These are phyloP conservation scores for Dalbergia oliveri DNA, from an alignment of 306 rosid species.

Conservation along the genomic window DNA sequence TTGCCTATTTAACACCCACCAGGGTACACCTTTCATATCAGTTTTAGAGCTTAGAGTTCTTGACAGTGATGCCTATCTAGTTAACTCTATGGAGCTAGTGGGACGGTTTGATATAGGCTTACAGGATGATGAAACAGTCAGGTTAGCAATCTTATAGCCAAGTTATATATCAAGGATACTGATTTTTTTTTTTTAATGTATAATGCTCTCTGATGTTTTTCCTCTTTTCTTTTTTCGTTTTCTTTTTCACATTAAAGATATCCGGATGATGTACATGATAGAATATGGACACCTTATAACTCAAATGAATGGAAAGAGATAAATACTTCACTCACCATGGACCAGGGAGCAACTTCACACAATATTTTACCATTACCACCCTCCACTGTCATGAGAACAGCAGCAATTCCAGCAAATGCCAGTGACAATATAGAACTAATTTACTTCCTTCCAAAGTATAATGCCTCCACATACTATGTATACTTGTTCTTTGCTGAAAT, in stretches of 20 bases:
- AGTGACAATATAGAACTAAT: constrained; percentile 19
- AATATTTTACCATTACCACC: constrained; percentile 45
- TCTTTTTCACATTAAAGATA: constrained; percentile 36
- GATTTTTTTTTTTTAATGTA: background rate
- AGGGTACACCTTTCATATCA: constrained; percentile 60
- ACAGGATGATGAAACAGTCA: constrained; percentile 27
- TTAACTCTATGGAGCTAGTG: constrained; percentile 42
- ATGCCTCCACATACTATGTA: constrained; percentile 41
- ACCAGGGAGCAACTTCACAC: constrained; percentile 24
- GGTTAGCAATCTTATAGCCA: constrained; percentile 44
- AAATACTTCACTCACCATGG: constrained; percentile 38
- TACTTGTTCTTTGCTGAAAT: constrained; percentile 51
- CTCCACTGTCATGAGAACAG: constrained; percentile 46
- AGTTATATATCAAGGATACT: constrained; percentile 1
- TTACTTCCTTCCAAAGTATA: constrained; percentile 30
- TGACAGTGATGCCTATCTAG: constrained; percentile 48
- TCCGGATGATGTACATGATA: constrained; percentile 58
- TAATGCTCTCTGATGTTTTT: background rate
- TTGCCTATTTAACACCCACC: constrained; percentile 46
- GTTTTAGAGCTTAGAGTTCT: constrained; percentile 57
- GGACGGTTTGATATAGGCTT: constrained; percentile 53
- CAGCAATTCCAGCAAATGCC: constrained; percentile 49
- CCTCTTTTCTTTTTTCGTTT: too few species aligned
- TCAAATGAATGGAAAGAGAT: constrained; percentile 47
- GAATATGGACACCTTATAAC: constrained; percentile 53